phyloP scores from a whole-genome alignment of 73 alveolate genomes.

The Halteria grandinella region DNA sequence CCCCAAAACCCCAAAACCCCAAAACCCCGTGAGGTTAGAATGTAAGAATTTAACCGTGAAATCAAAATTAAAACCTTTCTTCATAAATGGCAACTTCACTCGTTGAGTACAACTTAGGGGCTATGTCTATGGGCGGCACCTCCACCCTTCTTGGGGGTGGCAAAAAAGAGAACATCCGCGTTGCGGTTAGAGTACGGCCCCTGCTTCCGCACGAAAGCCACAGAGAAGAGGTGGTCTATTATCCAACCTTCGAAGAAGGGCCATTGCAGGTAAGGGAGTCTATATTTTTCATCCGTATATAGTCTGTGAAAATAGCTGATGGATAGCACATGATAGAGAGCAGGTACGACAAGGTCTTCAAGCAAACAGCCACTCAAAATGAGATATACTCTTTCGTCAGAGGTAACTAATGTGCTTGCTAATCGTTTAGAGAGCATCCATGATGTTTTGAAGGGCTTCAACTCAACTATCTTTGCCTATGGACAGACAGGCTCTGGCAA shows the following conservation, averaged over 20 bases:
- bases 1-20: no score
- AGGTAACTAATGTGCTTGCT: background rate
- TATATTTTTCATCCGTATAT: background rate
- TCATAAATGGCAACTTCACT: no score
- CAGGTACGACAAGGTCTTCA: slow-evolving; percentile 47
- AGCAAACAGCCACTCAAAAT: background rate
- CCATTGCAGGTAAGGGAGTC: slow-evolving; percentile 4
- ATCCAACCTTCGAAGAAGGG: slow-evolving; percentile 17
- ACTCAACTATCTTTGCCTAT: slow-evolving; percentile 45
- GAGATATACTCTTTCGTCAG: slow-evolving; percentile 22
- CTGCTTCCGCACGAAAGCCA: slow-evolving; percentile 4
- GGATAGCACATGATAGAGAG: slow-evolving; percentile 37
- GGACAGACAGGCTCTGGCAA: slow-evolving; percentile 58
- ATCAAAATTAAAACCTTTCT: no score
- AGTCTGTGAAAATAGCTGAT: slow-evolving; percentile 32
- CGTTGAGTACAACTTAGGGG: no score
- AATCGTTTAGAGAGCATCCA: slow-evolving; percentile 25
- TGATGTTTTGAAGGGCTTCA: slow-evolving; percentile 22
- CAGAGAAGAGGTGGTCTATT: slow-evolving; percentile 38
- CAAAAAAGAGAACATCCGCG: slow-evolving; percentile 29
- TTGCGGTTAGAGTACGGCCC: slow-evolving; percentile 42
- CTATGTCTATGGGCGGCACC: no score
- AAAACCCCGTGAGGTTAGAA: no score
- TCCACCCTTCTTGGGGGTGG: no score
- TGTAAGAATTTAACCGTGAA: no score